A percentile compares a stretch with the other conserved stretches of the same genome.
phyloP scores from a whole-genome alignment of 192 early-diverging fungal species.

The Gonapodya prolifera region DNA sequence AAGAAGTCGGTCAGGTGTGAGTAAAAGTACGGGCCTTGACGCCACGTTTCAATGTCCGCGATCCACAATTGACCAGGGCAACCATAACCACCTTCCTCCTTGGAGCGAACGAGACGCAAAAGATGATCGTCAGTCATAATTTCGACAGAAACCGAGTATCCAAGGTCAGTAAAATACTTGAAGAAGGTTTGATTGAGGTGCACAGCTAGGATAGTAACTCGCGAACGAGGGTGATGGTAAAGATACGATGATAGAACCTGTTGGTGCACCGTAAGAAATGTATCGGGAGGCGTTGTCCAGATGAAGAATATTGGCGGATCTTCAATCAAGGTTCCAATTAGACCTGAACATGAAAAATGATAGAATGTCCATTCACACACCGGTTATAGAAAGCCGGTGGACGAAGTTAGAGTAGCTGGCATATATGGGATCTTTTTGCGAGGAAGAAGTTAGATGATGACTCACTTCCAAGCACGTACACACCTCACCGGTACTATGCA shows the following conservation, averaged over 20 bases:
- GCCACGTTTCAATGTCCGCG: conserved; percentile 8
- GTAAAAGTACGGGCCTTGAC: conserved; percentile 16
- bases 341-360: too few relatives aligned
- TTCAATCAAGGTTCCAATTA: too few relatives aligned
- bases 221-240: conserved; percentile 15
- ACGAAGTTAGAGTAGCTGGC: too few relatives aligned
- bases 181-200: conserved; percentile 10
- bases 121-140: conserved; percentile 10
- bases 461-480: too few relatives aligned
- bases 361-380: too few relatives aligned
- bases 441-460: too few relatives aligned
- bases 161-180: conserved; percentile 8
- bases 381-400: too few relatives aligned
- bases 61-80: conserved; percentile 8
- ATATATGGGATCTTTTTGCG: too few relatives aligned
- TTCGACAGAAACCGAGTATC: conserved; percentile 12
- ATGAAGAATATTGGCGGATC: conserved; percentile 15
- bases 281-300: conserved; percentile 17
- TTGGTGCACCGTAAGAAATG: conserved; percentile 12
- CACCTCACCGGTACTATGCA: too few relatives aligned
- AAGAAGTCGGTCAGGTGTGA: conserved; percentile 21
- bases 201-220: conserved; percentile 14
- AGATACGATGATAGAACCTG: conserved; percentile 19
- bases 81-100: not conserved
- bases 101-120: not conserved